Evolutionary conservation across 1,284 basidiomycete species (phyloP).

Genomic region (Microbotryomycetes sp.): DNA sequence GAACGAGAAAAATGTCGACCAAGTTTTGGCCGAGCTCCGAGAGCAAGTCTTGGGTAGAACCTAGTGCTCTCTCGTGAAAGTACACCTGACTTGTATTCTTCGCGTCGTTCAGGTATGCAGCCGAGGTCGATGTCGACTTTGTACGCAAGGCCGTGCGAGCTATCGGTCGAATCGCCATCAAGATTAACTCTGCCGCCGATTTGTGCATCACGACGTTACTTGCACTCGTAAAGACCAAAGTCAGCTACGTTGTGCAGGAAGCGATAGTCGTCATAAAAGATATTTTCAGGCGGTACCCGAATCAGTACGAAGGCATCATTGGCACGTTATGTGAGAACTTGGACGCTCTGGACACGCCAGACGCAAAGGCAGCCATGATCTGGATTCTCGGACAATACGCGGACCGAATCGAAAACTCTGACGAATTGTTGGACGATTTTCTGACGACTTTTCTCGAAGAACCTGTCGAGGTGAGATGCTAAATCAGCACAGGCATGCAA

Average conservation of each 20-base stretch:
- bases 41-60: conserved; percentile 55
- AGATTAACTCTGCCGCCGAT: conserved; percentile 84
- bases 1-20: conserved; percentile 78
- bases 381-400: conserved; percentile 99
- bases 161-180: conserved; percentile 93
- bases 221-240: conserved; percentile 82
- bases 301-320: conserved; percentile 92
- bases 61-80: not conserved
- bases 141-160: conserved; percentile 94
- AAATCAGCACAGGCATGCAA: conserved; percentile 5
- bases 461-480: conserved; percentile 73
- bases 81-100: not conserved
- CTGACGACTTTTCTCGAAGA: conserved; percentile 89
- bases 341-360: conserved; percentile 86
- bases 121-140: conserved; percentile 97
- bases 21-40: conserved; percentile 86
- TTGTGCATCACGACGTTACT: conserved; percentile 82
- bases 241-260: conserved; percentile 96
- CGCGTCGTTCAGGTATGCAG: conserved; percentile 65
- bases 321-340: conserved; percentile 86
- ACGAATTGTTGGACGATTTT: conserved; percentile 89
- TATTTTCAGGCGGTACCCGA: conserved; percentile 94
- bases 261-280: conserved; percentile 96
- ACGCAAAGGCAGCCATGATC: conserved; percentile 92
- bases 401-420: conserved; percentile 89